Evolutionary conservation across 2,329 filamentous ascomycete species (phyloP).

Genomic region (Annulohypoxylon truncatum): DNA sequence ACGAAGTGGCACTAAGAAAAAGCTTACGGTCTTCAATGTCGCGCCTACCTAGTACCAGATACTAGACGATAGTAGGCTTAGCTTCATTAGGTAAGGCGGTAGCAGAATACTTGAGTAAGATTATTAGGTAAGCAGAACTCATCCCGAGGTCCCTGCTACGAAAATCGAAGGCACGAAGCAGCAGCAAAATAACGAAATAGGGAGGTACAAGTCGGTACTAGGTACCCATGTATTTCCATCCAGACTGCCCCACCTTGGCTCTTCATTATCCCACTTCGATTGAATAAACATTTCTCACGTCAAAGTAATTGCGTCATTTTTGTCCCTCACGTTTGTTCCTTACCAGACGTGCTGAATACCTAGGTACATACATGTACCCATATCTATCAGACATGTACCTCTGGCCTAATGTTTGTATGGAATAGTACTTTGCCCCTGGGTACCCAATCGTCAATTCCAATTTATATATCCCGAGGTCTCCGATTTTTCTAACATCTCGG

Average conservation of each 20-base stretch:
- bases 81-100: constrained; percentile 3
- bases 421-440: background rate
- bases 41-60: background rate
- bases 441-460: too few relatives aligned
- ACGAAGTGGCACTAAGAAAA: background rate
- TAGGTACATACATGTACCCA: background rate
- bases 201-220: background rate
- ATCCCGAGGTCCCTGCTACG: background rate
- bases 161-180: background rate
- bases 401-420: background rate
- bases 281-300: background rate
- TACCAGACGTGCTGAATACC: background rate
- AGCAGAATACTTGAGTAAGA: background rate
- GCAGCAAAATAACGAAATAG: background rate
- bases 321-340: background rate
- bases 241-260: background rate
- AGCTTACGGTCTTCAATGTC: background rate
- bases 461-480: constrained; percentile 10
- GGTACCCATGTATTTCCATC: background rate
- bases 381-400: background rate
- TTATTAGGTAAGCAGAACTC: constrained; percentile 6
- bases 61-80: background rate
- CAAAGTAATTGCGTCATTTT: constrained; percentile 35
- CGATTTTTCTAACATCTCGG: background rate
- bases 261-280: constrained; percentile 3